Evolutionary conservation across 495 filamentous ascomycete species (phyloP), one percentile per base, ranked within the genome.

Genomic region (Oleoguttula mirabilis): DNA sequence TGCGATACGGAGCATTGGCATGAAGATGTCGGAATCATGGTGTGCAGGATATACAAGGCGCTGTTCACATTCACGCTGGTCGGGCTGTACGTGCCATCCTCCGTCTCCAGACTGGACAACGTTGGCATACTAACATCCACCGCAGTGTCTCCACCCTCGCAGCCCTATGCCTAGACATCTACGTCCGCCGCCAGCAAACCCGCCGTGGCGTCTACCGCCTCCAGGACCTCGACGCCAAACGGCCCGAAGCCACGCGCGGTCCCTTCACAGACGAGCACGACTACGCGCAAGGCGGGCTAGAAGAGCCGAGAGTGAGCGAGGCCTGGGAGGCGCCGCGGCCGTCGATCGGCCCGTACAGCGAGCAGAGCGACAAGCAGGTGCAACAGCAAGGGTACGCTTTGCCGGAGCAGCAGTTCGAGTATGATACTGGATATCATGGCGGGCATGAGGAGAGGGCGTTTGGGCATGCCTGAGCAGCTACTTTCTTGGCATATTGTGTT

Each of bases 11-110:
- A 55, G 24, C 66, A 67, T 59, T 83, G 76, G 75, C 60, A 64
- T 28, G 71, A 69, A 23, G 64, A 68, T 0, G 70, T 69, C 21
- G 77, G 70, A 23, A 67, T 79, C 36, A 65, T 66, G 53, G 68
- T 81, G 30, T 81, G 77, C 58, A 58, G 72, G 38, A 60, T 70
- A 47, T 83, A 79, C 67, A 83, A 81, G 60, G 66, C 76, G 14
- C 62, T 81, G 7, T 79, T 77, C 60, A 52, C 68, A n/a, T 80
- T 83, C 60, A 65, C 70, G 3, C 56, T 76, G 22, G 36, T 71
- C 33, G 75, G 69, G 23, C 46, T 67, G 49, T 61, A 43, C 11
- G 57, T 58, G 5, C 8, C 23, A 21, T 30, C 23, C 22, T 10
- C 1, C 22, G 28, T 17, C 23, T 11, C 37, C 14, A 31, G 14